Conservation (phyloP, 1,284 basidiomycete species). For the Ganoderma multipileum region DNA sequence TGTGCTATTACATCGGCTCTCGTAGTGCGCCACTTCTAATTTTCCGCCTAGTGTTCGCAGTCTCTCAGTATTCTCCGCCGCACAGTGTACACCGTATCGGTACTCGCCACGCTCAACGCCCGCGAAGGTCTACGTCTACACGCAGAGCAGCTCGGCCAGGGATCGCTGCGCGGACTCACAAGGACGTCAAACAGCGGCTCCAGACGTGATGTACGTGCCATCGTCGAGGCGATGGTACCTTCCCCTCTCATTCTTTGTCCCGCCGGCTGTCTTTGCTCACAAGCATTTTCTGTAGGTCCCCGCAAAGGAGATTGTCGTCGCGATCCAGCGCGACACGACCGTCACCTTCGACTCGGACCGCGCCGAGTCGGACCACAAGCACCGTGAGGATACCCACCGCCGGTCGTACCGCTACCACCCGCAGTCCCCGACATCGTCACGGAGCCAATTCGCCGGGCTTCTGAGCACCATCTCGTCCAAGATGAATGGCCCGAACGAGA, state of each 20-base stretch:
- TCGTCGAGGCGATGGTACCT: slow-evolving; percentile 3
- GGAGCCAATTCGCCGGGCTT: not conserved
- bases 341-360: slow-evolving; percentile 20
- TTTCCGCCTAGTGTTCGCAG: too few relatives aligned
- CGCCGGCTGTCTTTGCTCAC: not conserved
- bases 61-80: not conserved
- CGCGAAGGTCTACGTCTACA: slow-evolving; percentile 16
- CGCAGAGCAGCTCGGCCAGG: slow-evolving; percentile 1
- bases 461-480: not conserved
- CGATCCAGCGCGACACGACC: slow-evolving; percentile 24
- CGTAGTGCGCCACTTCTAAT: slow-evolving; percentile 11
- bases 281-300: not conserved
- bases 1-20: slow-evolving; percentile 29
- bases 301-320: slow-evolving; percentile 18
- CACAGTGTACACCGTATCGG: slow-evolving; percentile 24
- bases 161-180: slow-evolving; percentile 5
- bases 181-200: slow-evolving; percentile 7
- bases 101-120: slow-evolving; percentile 23
- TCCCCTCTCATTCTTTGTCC: too few relatives aligned
- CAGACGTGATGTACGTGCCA: not conserved
- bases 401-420: not conserved
- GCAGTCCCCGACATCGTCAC: not conserved
- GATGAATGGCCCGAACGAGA: not conserved
- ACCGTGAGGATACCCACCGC: not conserved
- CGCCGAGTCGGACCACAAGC: not conserved